phyloP scores from a whole-genome alignment of 805 yeast genomes.

The Spencermartinsiella europaea region DNA sequence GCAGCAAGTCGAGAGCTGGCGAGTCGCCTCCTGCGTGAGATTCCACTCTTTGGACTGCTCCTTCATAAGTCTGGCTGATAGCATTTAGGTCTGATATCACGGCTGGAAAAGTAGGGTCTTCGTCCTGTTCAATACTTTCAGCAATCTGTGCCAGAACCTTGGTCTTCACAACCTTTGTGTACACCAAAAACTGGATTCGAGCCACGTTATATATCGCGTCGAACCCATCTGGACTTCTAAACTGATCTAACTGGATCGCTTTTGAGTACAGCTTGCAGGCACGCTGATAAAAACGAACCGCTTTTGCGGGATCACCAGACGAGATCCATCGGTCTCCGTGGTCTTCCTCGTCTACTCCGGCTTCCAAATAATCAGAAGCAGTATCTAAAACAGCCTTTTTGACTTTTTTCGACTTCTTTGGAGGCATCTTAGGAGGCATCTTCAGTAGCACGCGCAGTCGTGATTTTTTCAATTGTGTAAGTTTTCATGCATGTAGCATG shows the following conservation, averaged over 20 bases:
- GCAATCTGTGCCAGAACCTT: slow-evolving; percentile 11
- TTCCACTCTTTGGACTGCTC: neutral
- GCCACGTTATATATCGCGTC: slow-evolving; percentile 58
- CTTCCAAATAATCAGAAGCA: slow-evolving; percentile 49
- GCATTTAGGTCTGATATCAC: slow-evolving; percentile 8
- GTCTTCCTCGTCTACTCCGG: slow-evolving; percentile 60
- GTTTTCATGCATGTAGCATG: no score
- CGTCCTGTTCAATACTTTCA: slow-evolving; percentile 2
- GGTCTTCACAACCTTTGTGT: slow-evolving; percentile 41
- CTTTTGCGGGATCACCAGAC: slow-evolving; percentile 55
- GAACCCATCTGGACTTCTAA: slow-evolving; percentile 18
- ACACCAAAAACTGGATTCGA: slow-evolving; percentile 55
- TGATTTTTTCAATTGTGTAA: no score
- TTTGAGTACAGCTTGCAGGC: slow-evolving; percentile 41
- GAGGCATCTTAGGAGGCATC: no score
- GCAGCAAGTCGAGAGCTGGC: slow-evolving; percentile 9
- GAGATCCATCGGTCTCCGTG: slow-evolving; percentile 71
- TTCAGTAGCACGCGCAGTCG: no score
- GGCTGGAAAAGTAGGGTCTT: slow-evolving; percentile 4
- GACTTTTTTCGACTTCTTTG: slow-evolving; percentile 11
- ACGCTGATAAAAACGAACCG: slow-evolving; percentile 57
- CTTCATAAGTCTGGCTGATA: neutral
- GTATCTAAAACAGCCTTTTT: slow-evolving; percentile 27
- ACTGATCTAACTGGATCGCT: slow-evolving; percentile 30
- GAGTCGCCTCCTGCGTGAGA: slow-evolving; percentile 13